Evolutionary conservation across 1,284 basidiomycete species (phyloP).

Genomic region (Stereum hirsutum): DNA sequence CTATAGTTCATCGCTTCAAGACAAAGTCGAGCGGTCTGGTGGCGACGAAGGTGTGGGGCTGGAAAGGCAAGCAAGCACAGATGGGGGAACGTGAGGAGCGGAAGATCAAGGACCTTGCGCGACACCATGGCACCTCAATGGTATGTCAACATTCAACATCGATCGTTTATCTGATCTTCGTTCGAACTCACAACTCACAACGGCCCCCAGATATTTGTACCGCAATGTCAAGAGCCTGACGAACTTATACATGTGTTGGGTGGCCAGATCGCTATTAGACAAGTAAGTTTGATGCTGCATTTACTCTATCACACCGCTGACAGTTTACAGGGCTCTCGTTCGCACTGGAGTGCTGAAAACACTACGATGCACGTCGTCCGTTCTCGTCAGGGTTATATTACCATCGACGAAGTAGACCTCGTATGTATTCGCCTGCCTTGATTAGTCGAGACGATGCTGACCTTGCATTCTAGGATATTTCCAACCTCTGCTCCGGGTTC

Average conservation of each 20-base stretch:
- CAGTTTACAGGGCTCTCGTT: constrained; percentile 46
- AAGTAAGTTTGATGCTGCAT: constrained; percentile 31
- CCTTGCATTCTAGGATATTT: constrained; percentile 36
- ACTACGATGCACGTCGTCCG: constrained; percentile 72
- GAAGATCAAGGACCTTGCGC: constrained; percentile 60
- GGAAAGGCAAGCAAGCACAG: constrained; percentile 48
- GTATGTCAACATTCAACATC: constrained; percentile 30
- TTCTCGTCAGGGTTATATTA: constrained; percentile 34
- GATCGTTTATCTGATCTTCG: not conserved
- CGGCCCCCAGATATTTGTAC: constrained; percentile 32
- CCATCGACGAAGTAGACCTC: constrained; percentile 67
- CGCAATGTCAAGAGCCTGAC: constrained; percentile 52
- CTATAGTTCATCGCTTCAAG: constrained; percentile 60
- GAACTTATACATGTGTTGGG: constrained; percentile 57
- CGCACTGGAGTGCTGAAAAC: constrained; percentile 70
- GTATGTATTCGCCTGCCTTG: constrained; percentile 24
- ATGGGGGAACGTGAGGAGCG: constrained; percentile 48
- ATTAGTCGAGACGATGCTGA: constrained; percentile 5
- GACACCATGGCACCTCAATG: constrained; percentile 54
- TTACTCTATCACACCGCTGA: constrained; percentile 4
- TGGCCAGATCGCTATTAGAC: constrained; percentile 55
- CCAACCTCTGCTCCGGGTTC: constrained; percentile 70
- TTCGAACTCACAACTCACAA: not conserved
- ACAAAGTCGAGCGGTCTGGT: constrained; percentile 55
- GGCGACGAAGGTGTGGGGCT: constrained; percentile 62